These are phyloP conservation scores for Ceratobasidium sp. DNA, from an alignment of 1,284 basidiomycete species.

Conservation along the genomic window DNA sequence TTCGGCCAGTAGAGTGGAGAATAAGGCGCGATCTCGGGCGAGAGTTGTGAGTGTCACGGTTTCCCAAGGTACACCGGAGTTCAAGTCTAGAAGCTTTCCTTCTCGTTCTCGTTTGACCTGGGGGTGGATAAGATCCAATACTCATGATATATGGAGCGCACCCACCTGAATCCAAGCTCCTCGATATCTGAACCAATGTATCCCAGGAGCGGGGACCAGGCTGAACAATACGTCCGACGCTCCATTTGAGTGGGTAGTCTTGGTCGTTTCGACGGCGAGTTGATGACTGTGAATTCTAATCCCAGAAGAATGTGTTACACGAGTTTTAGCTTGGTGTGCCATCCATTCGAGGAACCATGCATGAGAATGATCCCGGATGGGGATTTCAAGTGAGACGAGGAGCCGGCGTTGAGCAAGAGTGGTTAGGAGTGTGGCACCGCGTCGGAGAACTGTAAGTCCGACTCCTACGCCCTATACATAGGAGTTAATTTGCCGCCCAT, in stretches of 20 bases:
- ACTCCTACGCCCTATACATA: constrained; percentile 83
- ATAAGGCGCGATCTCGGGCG: constrained; percentile 85
- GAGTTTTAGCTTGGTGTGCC: constrained; percentile 65
- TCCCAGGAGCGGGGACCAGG: constrained; percentile 95
- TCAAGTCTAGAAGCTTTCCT: constrained; percentile 90
- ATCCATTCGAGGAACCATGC: constrained; percentile 99
- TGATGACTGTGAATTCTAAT: constrained; percentile 87
- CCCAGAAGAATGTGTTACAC: constrained; percentile 58
- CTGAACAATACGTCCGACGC: constrained; percentile 90
- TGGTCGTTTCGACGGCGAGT: constrained; percentile 92
- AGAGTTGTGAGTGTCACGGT: constrained; percentile 96
- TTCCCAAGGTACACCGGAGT: constrained; percentile 96
- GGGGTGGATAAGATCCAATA: neutral
- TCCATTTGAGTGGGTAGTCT: constrained; percentile 91
- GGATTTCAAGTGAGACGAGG: constrained; percentile 96
- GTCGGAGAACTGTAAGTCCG: constrained; percentile 80
- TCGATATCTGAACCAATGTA: constrained; percentile 91
- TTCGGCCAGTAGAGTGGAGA: constrained; percentile 86
- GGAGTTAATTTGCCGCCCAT: neutral
- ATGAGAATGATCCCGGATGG: constrained; percentile 95
- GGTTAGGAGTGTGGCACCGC: constrained; percentile 77
- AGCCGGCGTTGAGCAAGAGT: constrained; percentile 88
- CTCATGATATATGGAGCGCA: constrained; percentile 5
- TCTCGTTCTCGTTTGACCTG: constrained; percentile 84
- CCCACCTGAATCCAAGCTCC: constrained; percentile 96